These are phyloP conservation scores for Emergomyces africanus DNA, from an alignment of 2,329 filamentous ascomycete species.

Conservation along the genomic window DNA sequence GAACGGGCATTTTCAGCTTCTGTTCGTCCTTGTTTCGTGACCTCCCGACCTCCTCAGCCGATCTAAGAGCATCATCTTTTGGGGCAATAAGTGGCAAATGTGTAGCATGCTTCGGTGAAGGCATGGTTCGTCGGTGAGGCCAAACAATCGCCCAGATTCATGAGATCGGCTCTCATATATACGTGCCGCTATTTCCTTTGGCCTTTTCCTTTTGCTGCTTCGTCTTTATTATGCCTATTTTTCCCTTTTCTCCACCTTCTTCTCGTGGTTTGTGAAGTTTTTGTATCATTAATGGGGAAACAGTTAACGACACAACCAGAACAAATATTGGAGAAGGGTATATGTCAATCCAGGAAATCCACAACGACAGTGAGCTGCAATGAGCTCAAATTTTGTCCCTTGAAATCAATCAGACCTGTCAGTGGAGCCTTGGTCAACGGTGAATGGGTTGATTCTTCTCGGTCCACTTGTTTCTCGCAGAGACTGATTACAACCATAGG, in stretches of 20 bases:
- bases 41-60: constrained; percentile 21
- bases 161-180: background rate
- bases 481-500: background rate
- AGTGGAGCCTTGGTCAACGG: background rate
- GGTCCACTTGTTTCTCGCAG: background rate
- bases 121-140: constrained; percentile 24
- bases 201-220: too few species aligned
- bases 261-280: too few species aligned
- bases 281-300: background rate
- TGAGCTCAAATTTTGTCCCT: background rate
- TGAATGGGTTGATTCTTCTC: background rate
- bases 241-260: background rate
- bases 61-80: constrained; percentile 23
- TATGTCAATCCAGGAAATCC: background rate
- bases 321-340: background rate
- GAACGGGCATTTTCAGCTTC: constrained; percentile 24
- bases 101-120: constrained; percentile 25
- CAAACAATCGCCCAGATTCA: constrained; percentile 16
- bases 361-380: background rate
- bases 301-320: background rate
- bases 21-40: constrained; percentile 11
- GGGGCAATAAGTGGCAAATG: constrained; percentile 34
- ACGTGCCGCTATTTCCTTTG: background rate
- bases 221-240: background rate
- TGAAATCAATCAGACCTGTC: background rate